These are phyloP conservation scores for Trichocomaceae sp. DNA, from an alignment of 2,329 filamentous ascomycete genomes.

Conservation along the genomic window DNA sequence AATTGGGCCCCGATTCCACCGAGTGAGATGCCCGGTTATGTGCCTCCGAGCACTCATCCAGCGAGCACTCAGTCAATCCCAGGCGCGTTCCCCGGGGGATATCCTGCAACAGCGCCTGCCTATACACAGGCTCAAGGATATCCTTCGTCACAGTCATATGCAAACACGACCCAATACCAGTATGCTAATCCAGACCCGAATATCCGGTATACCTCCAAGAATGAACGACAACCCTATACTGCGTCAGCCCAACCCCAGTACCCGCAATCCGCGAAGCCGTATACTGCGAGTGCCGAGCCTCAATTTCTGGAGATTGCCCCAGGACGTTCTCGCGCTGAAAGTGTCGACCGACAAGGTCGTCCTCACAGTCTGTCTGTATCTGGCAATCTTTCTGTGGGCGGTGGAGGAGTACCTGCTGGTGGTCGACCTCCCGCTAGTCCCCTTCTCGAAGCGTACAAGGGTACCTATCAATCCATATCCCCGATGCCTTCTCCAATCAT, in stretches of 20 bases:
- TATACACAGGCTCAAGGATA: slow-evolving; percentile 8
- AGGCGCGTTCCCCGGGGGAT: slow-evolving; percentile 12
- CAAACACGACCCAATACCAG: slow-evolving; percentile 28
- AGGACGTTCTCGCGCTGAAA: slow-evolving; percentile 16
- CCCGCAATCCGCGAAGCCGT: slow-evolving; percentile 23
- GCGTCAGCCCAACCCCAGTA: slow-evolving; percentile 24
- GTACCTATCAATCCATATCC: slow-evolving; percentile 89
- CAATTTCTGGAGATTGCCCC: slow-evolving; percentile 30
- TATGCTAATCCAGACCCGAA: slow-evolving; percentile 37
- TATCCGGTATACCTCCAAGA: slow-evolving; percentile 27
- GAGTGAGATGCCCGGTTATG: slow-evolving; percentile 36
- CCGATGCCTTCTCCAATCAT: slow-evolving; percentile 78
- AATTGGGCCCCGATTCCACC: slow-evolving; percentile 36
- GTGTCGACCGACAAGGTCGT: slow-evolving; percentile 9
- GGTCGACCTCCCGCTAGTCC: slow-evolving; percentile 66
- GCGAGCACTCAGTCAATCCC: slow-evolving; percentile 8
- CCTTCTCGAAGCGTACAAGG: slow-evolving; percentile 82
- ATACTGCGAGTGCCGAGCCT: slow-evolving; percentile 22
- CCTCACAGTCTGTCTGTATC: slow-evolving; percentile 33
- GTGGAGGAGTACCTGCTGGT: slow-evolving; percentile 25
- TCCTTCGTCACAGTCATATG: slow-evolving; percentile 21
- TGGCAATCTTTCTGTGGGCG: slow-evolving; percentile 33
- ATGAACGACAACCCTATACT: slow-evolving; percentile 18
- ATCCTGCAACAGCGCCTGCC: slow-evolving; percentile 6
- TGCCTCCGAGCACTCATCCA: slow-evolving; percentile 32